These are phyloP conservation scores for Fusarium verrucosum DNA, from an alignment of 2,329 filamentous ascomycete genomes.

Conservation along the genomic window DNA sequence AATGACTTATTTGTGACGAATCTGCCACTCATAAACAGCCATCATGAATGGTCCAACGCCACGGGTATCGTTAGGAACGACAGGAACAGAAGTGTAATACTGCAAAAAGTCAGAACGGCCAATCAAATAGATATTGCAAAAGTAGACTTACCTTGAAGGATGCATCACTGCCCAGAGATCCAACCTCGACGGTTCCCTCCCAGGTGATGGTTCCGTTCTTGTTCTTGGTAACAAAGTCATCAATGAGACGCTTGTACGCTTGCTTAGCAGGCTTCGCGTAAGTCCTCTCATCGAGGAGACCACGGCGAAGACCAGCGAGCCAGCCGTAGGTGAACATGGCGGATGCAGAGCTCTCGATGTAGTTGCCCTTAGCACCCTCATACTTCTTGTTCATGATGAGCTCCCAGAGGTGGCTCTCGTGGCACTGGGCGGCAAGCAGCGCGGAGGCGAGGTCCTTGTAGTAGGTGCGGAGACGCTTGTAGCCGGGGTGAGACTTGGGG, in stretches of 20 bases:
- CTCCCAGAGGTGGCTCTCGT: conserved; percentile 64
- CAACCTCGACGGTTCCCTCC: conserved; percentile 62
- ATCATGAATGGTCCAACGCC: conserved; percentile 46
- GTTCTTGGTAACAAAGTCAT: conserved; percentile 57
- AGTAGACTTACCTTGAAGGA: conserved; percentile 57
- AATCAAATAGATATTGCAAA: no score
- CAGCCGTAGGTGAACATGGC: conserved; percentile 67
- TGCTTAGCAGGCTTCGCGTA: conserved; percentile 38
- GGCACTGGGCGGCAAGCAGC: conserved; percentile 52
- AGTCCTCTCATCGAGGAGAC: conserved; percentile 38
- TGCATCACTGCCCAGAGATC: conserved; percentile 59
- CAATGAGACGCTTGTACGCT: conserved; percentile 50
- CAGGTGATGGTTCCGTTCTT: conserved; percentile 60
- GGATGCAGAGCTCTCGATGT: conserved; percentile 67
- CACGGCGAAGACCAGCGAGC: conserved; percentile 53
- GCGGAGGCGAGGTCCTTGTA: conserved; percentile 38
- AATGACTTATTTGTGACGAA: conserved; percentile 13
- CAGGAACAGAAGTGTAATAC: conserved; percentile 44
- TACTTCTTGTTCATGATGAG: conserved; percentile 63
- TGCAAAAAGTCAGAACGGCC: background rate
- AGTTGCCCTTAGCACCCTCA: conserved; percentile 61
- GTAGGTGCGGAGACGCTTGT: conserved; percentile 50
- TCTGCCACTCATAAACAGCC: conserved; percentile 45
- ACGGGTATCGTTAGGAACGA: conserved; percentile 44
- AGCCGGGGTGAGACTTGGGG: conserved; percentile 50